Base-by-base conservation (phyloP, 805 yeast genomes). In the Yamadazyma takamatsuzukensis region DNA sequence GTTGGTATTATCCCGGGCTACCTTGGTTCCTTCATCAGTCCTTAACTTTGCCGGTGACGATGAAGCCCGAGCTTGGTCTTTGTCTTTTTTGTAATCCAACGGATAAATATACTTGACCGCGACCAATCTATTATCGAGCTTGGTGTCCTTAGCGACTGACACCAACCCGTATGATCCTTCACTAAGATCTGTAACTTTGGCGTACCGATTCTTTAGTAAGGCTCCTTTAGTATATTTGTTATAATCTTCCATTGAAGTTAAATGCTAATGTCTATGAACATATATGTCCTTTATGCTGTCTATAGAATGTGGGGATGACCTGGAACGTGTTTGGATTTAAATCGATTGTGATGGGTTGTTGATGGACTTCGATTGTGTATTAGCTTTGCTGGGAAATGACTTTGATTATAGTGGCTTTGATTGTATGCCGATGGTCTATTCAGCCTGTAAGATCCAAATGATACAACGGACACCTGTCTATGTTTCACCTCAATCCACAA, bases 131-230 rank as follows among this genome's bases (percentile, higher is more conserved):
- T 66, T 49, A 18, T 54, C 46, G 18, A 52, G 38, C 23, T 64
- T 59, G 16, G 70, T 68, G 55, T 90, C 96, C 48, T 78, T 79
- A 7, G 96, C 97, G 16, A 90, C 69, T 2, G 94, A 79, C 6
- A 90, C 97, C 29, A 83, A 74, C 31, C 97, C 97, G 57, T 86
- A 90, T 0, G 97, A 86, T 18, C 97, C 97, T 56, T 86, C 89
- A 51, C 89, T 85, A 38, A 90, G 75, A 51, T 80, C 85, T 37
- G 76, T 78, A 15, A 87, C 68, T 46, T 80, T 80, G 37, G 66
- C 62, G 61, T 87, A 90, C 35, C 83, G 67, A 34, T 68, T 68
- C 39, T 78, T 72, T 36, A 86, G 64, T 27, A 83, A 65, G 13
- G 45, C 49, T 14, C 72, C 72, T 15, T 48, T 45, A 37, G 59